Base-by-base conservation (phyloP, 345 rosid genomes). In the Eucalyptus globulus region DNA sequence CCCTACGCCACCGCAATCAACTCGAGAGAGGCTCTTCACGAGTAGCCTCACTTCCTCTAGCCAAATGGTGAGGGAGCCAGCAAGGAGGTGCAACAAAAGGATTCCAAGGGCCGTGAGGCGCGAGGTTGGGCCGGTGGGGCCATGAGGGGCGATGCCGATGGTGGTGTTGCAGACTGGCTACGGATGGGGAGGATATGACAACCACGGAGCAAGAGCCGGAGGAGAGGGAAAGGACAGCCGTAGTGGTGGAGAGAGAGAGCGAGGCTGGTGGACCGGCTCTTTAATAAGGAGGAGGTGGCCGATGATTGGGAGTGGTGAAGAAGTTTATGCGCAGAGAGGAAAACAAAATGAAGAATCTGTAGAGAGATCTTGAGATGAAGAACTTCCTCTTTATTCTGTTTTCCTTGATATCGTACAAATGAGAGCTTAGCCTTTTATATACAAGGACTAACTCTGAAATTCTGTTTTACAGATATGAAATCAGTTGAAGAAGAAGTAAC, bases 281-380 rank as follows among this genome's bases (percentile, higher is more conserved):
- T 86, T 87, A 27, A 90, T 37, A n/a, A 92, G 90, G 88, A 86
- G 88, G 87, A 92, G 90, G 49, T 90, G 91, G 87, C 90, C 90
- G 24, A 92, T 80, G 37, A 92, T 69, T 2, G 93, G 93, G 14
- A 92, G 86, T 4, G 81, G 34, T 34, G n/a, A n/a, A n/a, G n/a
- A n/a, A n/a, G n/a, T n/a, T n/a, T n/a, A n/a, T n/a, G n/a, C n/a
- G n/a, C n/a, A n/a, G n/a, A n/a, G n/a, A n/a, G n/a, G n/a, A n/a
- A n/a, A n/a, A n/a, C n/a, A n/a, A n/a, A n/a, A n/a, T n/a, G n/a
- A n/a, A n/a, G n/a, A n/a, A n/a, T n/a, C n/a, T n/a, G n/a, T n/a
- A n/a, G n/a, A n/a, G n/a, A n/a, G n/a, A n/a, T n/a, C n/a, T n/a
- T n/a, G n/a, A n/a, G n/a, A n/a, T n/a, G n/a, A n/a, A n/a, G n/a